These are phyloP conservation scores for Trichoderma virens DNA, from an alignment of 495 filamentous ascomycete species.

Conservation along the genomic window DNA sequence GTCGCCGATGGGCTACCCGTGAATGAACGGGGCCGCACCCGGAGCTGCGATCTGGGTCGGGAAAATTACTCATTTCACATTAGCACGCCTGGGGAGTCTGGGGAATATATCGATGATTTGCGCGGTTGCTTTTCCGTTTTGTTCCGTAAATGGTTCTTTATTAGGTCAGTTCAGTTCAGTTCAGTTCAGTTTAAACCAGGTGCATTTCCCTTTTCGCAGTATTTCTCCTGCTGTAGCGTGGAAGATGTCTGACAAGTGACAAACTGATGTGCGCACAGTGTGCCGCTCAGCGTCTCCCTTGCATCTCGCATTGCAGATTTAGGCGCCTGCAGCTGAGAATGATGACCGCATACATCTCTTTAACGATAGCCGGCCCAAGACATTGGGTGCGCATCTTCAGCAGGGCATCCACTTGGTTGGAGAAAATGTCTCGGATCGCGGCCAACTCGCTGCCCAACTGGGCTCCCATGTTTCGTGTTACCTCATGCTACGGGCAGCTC, in stretches of 20 bases:
- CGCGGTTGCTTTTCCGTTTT: not conserved
- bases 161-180: too few relatives aligned
- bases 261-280: too few relatives aligned
- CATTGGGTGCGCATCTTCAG: not conserved
- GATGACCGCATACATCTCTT: not conserved
- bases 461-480: not conserved
- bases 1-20: not conserved
- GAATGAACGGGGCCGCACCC: not conserved
- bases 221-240: too few relatives aligned
- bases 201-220: too few relatives aligned
- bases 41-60: not conserved
- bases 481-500: not conserved
- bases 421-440: not conserved
- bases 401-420: not conserved
- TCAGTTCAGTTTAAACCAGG: too few relatives aligned
- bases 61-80: not conserved
- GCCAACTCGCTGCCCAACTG: not conserved
- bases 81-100: not conserved
- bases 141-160: too few relatives aligned
- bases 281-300: too few relatives aligned
- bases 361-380: not conserved
- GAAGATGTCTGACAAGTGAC: too few relatives aligned
- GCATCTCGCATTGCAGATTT: not conserved
- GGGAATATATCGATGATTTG: not conserved
- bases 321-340: too few relatives aligned